Evolutionary conservation across 768 basidiomycete genomes (phyloP).

Genomic region (Coprinopsis sp.): DNA sequence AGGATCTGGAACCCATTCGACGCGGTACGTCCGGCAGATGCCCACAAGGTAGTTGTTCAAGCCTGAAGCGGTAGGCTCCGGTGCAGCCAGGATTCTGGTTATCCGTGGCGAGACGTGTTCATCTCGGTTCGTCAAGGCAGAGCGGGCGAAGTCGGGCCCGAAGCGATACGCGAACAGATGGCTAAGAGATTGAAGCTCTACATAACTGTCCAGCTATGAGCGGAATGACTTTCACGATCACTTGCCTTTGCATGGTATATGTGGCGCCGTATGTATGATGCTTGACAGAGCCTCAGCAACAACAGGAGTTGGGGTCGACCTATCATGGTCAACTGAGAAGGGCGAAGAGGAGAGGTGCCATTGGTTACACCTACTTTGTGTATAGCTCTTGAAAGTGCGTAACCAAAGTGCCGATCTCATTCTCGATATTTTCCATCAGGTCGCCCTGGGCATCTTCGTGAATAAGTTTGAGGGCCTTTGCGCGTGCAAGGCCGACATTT

Average conservation of each 20-base stretch:
- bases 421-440: constrained; percentile 60
- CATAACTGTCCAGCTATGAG: constrained; percentile 9
- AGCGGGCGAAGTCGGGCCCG: constrained; percentile 51
- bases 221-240: not conserved
- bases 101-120: constrained; percentile 53
- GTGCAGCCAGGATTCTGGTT: constrained; percentile 45
- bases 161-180: constrained; percentile 52
- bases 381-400: constrained; percentile 58
- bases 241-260: constrained; percentile 55
- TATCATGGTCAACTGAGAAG: constrained; percentile 15
- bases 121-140: constrained; percentile 47
- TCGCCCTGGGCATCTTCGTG: constrained; percentile 59
- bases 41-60: constrained; percentile 52
- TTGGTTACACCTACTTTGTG: constrained; percentile 35
- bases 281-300: constrained; percentile 66
- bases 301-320: constrained; percentile 42
- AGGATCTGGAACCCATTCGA: constrained; percentile 61
- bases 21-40: constrained; percentile 48
- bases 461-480: constrained; percentile 67
- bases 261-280: constrained; percentile 58
- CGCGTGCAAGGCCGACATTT: constrained; percentile 58
- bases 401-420: constrained; percentile 58
- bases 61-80: constrained; percentile 50
- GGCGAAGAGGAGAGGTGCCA: not conserved
- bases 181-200: constrained; percentile 57